Evolutionary conservation across 2,329 filamentous ascomycete species (phyloP).

Genomic region (Diaporthe sp.): DNA sequence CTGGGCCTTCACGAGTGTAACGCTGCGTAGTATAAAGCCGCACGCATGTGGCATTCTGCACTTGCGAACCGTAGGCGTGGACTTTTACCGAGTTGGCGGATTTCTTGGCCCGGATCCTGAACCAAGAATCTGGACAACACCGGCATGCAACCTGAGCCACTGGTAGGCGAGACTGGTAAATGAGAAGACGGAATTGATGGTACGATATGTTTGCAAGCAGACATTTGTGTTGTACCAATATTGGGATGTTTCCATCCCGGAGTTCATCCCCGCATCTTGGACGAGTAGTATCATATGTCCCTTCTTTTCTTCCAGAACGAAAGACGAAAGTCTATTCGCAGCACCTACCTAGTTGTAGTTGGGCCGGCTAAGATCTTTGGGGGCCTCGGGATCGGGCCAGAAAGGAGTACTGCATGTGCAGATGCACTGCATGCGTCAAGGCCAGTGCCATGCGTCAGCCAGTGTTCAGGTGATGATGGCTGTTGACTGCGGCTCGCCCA

Average conservation of each 20-base stretch:
- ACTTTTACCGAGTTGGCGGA: not conserved
- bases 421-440: not conserved
- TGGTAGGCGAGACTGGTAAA: not conserved
- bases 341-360: not conserved
- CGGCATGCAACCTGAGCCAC: slow-evolving; percentile 1
- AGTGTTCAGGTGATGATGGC: not conserved
- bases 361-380: not conserved
- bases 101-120: slow-evolving; percentile 7
- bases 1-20: not conserved
- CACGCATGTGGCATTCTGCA: not conserved
- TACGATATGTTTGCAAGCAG: not conserved
- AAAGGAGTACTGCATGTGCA: not conserved
- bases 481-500: not conserved
- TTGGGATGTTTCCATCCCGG: not conserved
- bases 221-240: not conserved
- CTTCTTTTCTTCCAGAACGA: not conserved
- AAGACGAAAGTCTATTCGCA: not conserved
- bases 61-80: not conserved
- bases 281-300: not conserved
- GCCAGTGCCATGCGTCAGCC: not conserved
- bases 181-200: not conserved
- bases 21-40: slow-evolving; percentile 4
- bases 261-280: not conserved
- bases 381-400: not conserved
- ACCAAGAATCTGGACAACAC: not conserved